Evolutionary conservation across 2,329 filamentous ascomycete genomes (phyloP), one percentile per base, ranked within the genome.

Genomic region (Aspergillus pseudoglaucus): DNA sequence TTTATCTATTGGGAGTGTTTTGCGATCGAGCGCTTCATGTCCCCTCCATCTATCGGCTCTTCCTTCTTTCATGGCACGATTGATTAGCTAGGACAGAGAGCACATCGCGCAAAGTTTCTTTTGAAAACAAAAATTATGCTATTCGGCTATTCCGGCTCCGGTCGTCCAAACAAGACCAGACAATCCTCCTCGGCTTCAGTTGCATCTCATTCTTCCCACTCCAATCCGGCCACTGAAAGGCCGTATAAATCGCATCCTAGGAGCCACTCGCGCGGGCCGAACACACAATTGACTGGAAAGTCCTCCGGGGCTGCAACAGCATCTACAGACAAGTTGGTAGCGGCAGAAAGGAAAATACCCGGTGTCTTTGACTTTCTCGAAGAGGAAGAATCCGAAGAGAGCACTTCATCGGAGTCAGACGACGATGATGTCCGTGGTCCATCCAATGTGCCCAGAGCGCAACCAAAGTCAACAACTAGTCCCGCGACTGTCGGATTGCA

Each of bases 301-400:
- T 40, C 40, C 51, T 23, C 55, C 52, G 46, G 48, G 48, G 27
- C 41, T 53, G 45, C 25, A 47, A 40, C 47, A 50, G 27, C 33
- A 38, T 15, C 17, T 18, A 18, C 15, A 9, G 37, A 12, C 15
- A 59, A 58, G 38, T 18, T 54, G 4, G 44, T 47, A 20, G 57
- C 51, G 25, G 32, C 55, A 3, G 43, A 56, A 22, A 56, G 53
- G 33, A 58, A 53, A 35, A 43, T 55, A 12, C 66, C 67, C 4
- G 63, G 70, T 54, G 68, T 71, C 7, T 71, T 71, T 53, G 61
- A 71, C 40, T 71, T 65, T 41, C 57, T 71, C 15, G 53, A 47
- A 1, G 47, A 54, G 20, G 57, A 55, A 2, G 59, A 52, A 1
- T 56, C 53, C 9, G 53, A 58, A 22, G 49, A 54, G 30, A 37